Base-by-base conservation (phyloP, 768 basidiomycete genomes). In the Dioszegia crocea region DNA sequence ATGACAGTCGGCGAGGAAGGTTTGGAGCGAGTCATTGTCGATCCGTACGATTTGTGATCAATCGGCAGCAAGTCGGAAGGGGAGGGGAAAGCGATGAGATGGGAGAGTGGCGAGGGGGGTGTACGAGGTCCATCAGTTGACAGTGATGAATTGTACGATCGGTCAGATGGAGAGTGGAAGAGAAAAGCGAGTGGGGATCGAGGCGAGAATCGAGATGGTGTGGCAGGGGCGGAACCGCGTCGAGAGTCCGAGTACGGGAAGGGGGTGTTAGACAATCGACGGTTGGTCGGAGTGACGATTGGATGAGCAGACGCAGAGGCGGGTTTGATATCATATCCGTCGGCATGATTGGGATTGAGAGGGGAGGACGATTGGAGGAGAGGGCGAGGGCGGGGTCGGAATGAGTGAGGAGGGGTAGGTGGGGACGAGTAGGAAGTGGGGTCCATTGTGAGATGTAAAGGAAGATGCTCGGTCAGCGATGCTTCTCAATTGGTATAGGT, bases 161-260 rank as follows among this genome's bases (percentile, higher is more conserved):
- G 57, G 24, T 24, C 21, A 0, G 63, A 47, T 21, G 44, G 16
- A 23, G 49, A 46, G 5, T 61, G 62, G 8, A 64, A 67, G 11
- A 70, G 56, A 53, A 61, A 66, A 26, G 67, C 36, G 1, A 66
- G 60, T 4, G 71, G 71, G 6, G 71, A 62, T 9, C 68, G 71
- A 62, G 70, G 63, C 6, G 64, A 40, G 46, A 55, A 57, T 19
- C 59, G 64, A n/a, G 57, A 24, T n/a, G 63, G 59, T 17, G 66
- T 57, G 33, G 46, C 50, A 38, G 39, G 43, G 23, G 33, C 19
- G 39, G 50, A 57, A 14, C 48, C 44, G 23, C 54, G 60, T 16
- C 26, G 30, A 36, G 56, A 29, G 31, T 39, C 29, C 27, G 21
- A 31, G 27, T 57, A 54, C 9, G 59, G 50, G 17, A 55, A 56